These are phyloP conservation scores for Volvariella surrecta DNA, from an alignment of 1,284 basidiomycete species.

Conservation along the genomic window DNA sequence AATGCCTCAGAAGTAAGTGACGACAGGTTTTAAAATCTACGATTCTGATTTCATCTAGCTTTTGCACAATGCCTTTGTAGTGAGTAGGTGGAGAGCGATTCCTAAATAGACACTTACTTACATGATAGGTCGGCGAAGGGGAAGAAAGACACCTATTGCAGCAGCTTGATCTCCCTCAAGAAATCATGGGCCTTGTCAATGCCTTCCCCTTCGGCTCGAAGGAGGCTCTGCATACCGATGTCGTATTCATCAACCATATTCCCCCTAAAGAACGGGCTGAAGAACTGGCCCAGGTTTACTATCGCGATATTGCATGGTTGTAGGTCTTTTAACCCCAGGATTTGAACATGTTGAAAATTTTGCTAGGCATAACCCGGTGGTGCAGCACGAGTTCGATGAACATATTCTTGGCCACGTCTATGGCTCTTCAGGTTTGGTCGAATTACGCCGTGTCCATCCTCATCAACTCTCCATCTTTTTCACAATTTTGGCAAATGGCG, in stretches of 20 bases:
- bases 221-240: slow-evolving; percentile 26
- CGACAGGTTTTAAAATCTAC: too few relatives aligned
- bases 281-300: slow-evolving; percentile 32
- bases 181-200: slow-evolving; percentile 34
- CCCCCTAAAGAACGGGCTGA: slow-evolving; percentile 30
- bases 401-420: slow-evolving; percentile 35
- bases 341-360: slow-evolving; percentile 2
- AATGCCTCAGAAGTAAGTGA: too few relatives aligned
- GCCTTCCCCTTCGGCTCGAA: slow-evolving; percentile 41
- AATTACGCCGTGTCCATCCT: slow-evolving; percentile 29
- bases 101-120: too few relatives aligned
- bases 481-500: slow-evolving; percentile 35
- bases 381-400: slow-evolving; percentile 27
- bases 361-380: slow-evolving; percentile 33
- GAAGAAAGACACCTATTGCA: slow-evolving; percentile 12
- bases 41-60: too few relatives aligned
- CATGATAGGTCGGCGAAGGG: too few relatives aligned
- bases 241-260: slow-evolving; percentile 29
- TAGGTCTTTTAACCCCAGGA: slow-evolving; percentile 19
- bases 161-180: slow-evolving; percentile 28
- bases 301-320: slow-evolving; percentile 38
- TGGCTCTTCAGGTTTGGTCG: slow-evolving; percentile 18
- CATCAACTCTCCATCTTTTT: slow-evolving; percentile 44
- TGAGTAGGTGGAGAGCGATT: too few relatives aligned
- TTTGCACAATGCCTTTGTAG: too few relatives aligned